These are phyloP conservation scores for Calonectria honghensis DNA, from an alignment of 2,329 filamentous ascomycete species.

Conservation along the genomic window DNA sequence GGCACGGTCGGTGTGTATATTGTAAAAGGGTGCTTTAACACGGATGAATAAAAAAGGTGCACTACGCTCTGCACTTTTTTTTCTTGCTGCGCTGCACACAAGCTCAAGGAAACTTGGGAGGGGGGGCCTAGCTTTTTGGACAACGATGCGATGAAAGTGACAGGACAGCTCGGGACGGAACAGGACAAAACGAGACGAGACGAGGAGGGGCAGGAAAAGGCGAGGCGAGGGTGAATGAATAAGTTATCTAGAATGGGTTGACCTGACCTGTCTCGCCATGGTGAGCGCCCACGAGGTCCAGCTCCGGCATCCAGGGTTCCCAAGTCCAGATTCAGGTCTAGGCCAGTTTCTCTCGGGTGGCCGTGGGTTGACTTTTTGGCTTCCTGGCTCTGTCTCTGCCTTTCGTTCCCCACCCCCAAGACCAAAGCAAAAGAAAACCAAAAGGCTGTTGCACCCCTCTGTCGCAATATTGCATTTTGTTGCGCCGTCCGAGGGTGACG, in stretches of 20 bases:
- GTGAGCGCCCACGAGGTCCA: constrained; percentile 27
- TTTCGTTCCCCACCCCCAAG: constrained; percentile 30
- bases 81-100: not conserved
- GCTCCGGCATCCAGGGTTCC: constrained; percentile 28
- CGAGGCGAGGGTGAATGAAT: constrained; percentile 19
- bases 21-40: constrained; percentile 23
- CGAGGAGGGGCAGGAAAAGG: constrained; percentile 10
- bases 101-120: not conserved
- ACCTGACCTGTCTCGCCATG: constrained; percentile 31
- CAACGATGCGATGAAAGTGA: not conserved
- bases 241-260: constrained; percentile 24
- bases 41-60: constrained; percentile 14
- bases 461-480: constrained; percentile 29
- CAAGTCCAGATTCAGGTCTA: constrained; percentile 32
- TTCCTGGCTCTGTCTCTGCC: constrained; percentile 15
- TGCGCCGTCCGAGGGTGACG: constrained; percentile 26
- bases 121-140: not conserved
- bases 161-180: not conserved
- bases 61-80: constrained; percentile 20
- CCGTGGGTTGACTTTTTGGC: constrained; percentile 23
- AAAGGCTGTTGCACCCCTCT: constrained; percentile 22
- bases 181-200: not conserved
- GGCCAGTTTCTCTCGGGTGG: constrained; percentile 13
- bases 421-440: constrained; percentile 19
- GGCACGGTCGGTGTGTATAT: constrained; percentile 30